Base-by-base conservation (phyloP, 805 yeast species). In the Priceomyces carsonii region DNA sequence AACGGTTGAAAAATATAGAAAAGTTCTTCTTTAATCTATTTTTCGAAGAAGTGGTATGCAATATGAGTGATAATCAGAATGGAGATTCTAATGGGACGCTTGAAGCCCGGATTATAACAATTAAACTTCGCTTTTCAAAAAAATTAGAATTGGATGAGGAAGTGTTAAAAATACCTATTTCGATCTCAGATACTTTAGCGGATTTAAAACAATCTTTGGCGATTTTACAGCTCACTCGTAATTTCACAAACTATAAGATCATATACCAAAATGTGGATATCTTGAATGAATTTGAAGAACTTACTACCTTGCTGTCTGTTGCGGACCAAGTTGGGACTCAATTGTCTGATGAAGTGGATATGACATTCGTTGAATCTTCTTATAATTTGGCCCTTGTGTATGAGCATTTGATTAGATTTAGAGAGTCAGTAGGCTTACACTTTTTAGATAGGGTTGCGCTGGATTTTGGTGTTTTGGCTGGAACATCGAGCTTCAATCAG, bases 361-460 rank as follows among this genome's bases (percentile, higher is more conserved):
- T 29, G 33, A 3, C 24, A 7, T n/a, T n/a, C n/a, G 69, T 60
- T 24, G 76, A 76, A 38, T 73, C 69, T 35, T 66, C 81, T 1
- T 86, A 86, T 65, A 79, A 72, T 39, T 80, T 77, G 53, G 67
- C 73, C 27, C 64, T 72, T 19, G 80, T 85, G 18, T 65, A 78
- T 41, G 75, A 73, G 18, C 95, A 88, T 56, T 55, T 87, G 26
- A 55, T 64, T 32, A 76, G 76, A 40, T 73, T 80, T 32, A 77
- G 95, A 55, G 88, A 81, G 36, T 63, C 69, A 32, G 68, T 75
- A 26, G 81, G 79, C 3, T 63, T 81, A 44, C 73, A 72, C 37
- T 61, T 64, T 29, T 57, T 69, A 15, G 71, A 74, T 39, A 75
- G 73, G 22, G 46, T 56, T 12, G 61, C 71, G 21, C 64, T 66